phyloP scores from a whole-genome alignment of 192 early-diverging fungal species.

The Backusella morwellensis region DNA sequence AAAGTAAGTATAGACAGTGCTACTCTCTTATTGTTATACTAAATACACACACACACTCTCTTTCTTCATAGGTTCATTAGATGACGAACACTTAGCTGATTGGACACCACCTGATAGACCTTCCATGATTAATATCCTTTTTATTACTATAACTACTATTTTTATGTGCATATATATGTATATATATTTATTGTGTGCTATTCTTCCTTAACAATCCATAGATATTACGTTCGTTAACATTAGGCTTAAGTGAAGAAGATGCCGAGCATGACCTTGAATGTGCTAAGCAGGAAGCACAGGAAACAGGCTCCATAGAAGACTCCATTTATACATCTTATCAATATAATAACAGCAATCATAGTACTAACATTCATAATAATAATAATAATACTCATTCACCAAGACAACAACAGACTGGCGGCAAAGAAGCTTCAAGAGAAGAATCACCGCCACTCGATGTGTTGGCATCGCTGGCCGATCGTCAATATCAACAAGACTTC shows the following conservation, averaged over 20 bases:
- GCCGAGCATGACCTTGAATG: constrained; percentile 21
- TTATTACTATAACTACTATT: constrained; percentile 6
- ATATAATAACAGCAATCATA: neutral
- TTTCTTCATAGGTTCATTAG: neutral
- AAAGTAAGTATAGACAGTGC: constrained; percentile 10
- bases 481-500: constrained; percentile 12
- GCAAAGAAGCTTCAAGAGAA: neutral
- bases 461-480: constrained; percentile 28
- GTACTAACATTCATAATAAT: neutral
- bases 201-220: constrained; percentile 4
- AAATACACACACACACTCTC: no score
- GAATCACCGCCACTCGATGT: constrained; percentile 20
- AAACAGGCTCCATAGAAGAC: constrained; percentile 4
- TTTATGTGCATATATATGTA: neutral
- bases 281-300: constrained; percentile 11
- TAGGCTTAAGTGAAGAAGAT: constrained; percentile 30
- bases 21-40: neutral
- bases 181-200: neutral
- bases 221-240: constrained; percentile 33
- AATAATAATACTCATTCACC: constrained; percentile 1
- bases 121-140: constrained; percentile 42
- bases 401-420: neutral
- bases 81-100: constrained; percentile 14
- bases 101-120: constrained; percentile 37
- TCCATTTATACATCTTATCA: constrained; percentile 2